phyloP scores from a whole-genome alignment of 306 rosid species.

The Ochetophila trinervis region DNA sequence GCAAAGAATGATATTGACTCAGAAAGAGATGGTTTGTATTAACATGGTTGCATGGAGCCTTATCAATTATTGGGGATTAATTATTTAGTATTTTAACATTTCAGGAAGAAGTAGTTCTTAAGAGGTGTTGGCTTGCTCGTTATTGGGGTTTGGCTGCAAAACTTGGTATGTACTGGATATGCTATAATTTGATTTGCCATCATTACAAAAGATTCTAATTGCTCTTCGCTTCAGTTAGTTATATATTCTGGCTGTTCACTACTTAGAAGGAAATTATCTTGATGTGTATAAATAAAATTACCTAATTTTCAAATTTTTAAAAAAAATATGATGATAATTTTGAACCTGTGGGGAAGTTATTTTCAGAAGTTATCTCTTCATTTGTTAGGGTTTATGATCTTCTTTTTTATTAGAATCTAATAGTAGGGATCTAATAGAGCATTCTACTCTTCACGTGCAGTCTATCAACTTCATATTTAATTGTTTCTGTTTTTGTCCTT shows the following conservation, averaged over 20 bases:
- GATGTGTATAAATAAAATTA: neutral
- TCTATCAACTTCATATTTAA: neutral
- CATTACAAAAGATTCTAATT: neutral
- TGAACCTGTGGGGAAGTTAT: too few relatives aligned
- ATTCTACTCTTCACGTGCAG: neutral
- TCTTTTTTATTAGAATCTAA: neutral
- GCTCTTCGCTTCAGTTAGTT: neutral
- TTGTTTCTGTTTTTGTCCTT: neutral
- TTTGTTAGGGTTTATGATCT: neutral
- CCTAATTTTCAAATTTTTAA: too few relatives aligned
- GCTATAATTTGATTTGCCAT: neutral
- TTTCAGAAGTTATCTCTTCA: neutral
- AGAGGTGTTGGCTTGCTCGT: conserved; percentile 99
- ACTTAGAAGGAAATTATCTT: neutral
- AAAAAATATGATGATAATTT: too few relatives aligned
- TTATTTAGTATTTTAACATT: conserved; percentile 20
- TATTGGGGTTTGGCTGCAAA: conserved; percentile 96
- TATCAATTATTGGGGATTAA: conserved; percentile 24
- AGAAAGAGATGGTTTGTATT: conserved; percentile 81
- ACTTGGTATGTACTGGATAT: conserved; percentile 46
- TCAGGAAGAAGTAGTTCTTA: conserved; percentile 99
- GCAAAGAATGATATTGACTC: conserved; percentile 96
- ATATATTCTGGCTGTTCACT: neutral
- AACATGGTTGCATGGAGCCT: conserved; percentile 18
- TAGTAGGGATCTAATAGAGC: neutral